Conservation (phyloP, 2,329 filamentous ascomycete genomes). For the Coniochaeta ligniaria region DNA sequence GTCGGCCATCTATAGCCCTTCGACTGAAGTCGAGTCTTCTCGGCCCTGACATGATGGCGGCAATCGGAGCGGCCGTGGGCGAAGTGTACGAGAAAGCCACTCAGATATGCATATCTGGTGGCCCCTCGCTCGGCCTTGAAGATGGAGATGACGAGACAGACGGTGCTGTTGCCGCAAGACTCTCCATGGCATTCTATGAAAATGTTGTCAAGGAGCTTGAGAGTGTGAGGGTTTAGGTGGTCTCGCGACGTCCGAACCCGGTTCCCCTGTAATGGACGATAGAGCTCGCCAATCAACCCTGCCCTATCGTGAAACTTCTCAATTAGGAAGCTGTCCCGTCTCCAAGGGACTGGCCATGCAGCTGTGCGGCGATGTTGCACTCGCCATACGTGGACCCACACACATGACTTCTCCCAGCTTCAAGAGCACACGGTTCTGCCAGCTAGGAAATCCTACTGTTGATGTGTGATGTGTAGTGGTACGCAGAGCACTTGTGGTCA, state of each 20-base stretch:
- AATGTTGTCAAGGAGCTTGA: constrained; percentile 36
- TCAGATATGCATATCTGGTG: constrained; percentile 17
- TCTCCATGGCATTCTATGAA: constrained; percentile 34
- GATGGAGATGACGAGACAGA: constrained; percentile 31
- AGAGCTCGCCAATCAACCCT: not conserved
- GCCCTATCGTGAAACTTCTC: not conserved
- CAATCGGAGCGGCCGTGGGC: constrained; percentile 17
- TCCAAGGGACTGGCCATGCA: not conserved
- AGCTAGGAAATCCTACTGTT: too few species aligned
- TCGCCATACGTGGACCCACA: not conserved
- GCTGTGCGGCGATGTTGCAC: not conserved
- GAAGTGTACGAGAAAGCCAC: constrained; percentile 16
- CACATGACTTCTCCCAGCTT: not conserved
- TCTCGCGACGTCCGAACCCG: not conserved
- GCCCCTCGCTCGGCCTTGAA: constrained; percentile 25
- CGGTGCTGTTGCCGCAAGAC: constrained; percentile 27
- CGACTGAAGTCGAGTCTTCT: constrained; percentile 14
- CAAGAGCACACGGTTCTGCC: not conserved
- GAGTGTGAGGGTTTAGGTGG: constrained; percentile 23
- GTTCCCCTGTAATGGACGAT: not conserved
- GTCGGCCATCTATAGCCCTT: constrained; percentile 15
- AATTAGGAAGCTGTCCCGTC: not conserved
- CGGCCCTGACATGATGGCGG: constrained; percentile 11
- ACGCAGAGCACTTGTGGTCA: too few species aligned
- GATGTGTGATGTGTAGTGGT: too few species aligned